Evolutionary conservation across 2,329 filamentous ascomycete species (phyloP).

Genomic region (Penicillium sp.): DNA sequence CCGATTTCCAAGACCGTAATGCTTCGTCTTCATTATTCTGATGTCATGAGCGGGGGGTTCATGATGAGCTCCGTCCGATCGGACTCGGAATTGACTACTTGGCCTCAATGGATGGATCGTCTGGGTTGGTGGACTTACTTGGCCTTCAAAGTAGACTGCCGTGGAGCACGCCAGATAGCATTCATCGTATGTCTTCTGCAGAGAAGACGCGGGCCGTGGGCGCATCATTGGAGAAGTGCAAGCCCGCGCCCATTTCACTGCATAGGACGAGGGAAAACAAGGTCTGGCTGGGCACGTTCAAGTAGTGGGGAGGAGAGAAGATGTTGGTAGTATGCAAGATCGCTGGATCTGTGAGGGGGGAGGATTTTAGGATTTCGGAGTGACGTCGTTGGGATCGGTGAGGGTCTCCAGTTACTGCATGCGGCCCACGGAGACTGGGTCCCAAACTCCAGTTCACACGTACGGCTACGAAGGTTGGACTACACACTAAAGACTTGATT

Average conservation of each 20-base stretch:
- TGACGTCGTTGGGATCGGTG: slow-evolving; percentile 27
- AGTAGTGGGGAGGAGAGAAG: slow-evolving; percentile 12
- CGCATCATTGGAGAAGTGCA: slow-evolving; percentile 41
- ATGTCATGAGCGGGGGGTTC: slow-evolving; percentile 13
- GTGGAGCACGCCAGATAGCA: slow-evolving; percentile 92
- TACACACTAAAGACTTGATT: too few relatives aligned
- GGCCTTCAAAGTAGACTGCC: slow-evolving; percentile 89
- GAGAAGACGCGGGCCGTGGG: slow-evolving; percentile 59
- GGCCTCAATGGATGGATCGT: background rate
- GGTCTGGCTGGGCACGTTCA: background rate
- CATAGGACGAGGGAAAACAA: background rate
- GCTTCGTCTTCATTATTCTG: slow-evolving; percentile 90
- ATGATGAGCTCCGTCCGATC: background rate
- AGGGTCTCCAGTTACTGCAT: slow-evolving; percentile 12
- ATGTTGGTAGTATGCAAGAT: slow-evolving; percentile 9
- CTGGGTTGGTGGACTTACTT: slow-evolving; percentile 50
- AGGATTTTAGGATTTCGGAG: slow-evolving; percentile 19
- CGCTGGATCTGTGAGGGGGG: slow-evolving; percentile 9
- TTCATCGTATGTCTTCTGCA: slow-evolving; percentile 98
- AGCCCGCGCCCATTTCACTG: slow-evolving; percentile 19
- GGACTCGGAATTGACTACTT: background rate
- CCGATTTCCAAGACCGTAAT: slow-evolving; percentile 80
- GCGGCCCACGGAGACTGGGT: slow-evolving; percentile 4
- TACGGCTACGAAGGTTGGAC: too few relatives aligned
- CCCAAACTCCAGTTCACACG: too few relatives aligned